phyloP scores from a whole-genome alignment of 495 filamentous ascomycete genomes.

The Daldinia vernicosa region DNA sequence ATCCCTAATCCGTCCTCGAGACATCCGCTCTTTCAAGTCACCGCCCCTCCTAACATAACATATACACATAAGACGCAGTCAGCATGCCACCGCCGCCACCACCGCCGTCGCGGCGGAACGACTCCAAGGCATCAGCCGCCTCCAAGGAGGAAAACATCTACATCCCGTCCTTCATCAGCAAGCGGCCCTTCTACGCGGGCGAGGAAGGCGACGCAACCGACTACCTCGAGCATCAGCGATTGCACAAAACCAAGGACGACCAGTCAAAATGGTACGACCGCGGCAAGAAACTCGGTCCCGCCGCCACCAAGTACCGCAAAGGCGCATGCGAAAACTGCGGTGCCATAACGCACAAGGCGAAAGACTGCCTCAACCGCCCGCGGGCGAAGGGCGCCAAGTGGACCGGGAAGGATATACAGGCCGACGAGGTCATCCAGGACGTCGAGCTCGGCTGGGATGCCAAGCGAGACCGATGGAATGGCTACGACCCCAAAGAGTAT shows the following conservation, averaged over 20 bases:
- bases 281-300: slow-evolving; percentile 79
- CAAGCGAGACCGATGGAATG: slow-evolving; percentile 98
- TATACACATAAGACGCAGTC: background rate
- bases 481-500: slow-evolving; percentile 91
- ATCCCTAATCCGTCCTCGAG: background rate
- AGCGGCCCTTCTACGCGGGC: slow-evolving; percentile 95
- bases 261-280: slow-evolving; percentile 91
- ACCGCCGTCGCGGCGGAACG: slow-evolving; percentile 47
- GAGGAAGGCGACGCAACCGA: slow-evolving; percentile 80
- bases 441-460: slow-evolving; percentile 94
- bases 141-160: slow-evolving; percentile 94
- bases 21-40: background rate
- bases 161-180: slow-evolving; percentile 97
- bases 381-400: slow-evolving; percentile 90
- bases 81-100: slow-evolving; percentile 46
- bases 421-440: slow-evolving; percentile 87
- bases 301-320: slow-evolving; percentile 95
- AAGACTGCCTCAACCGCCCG: slow-evolving; percentile 90
- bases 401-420: slow-evolving; percentile 92
- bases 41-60: background rate
- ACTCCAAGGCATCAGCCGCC: slow-evolving; percentile 58
- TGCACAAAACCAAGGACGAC: slow-evolving; percentile 74
- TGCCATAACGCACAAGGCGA: slow-evolving; percentile 93
- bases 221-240: slow-evolving; percentile 96
- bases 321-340: slow-evolving; percentile 99